Percentiles rank a stretch among this genome's conserved stretches.
Conservation (phyloP, 1,139 yeast genomes). For the Blastobotrys ciferrii region DNA sequence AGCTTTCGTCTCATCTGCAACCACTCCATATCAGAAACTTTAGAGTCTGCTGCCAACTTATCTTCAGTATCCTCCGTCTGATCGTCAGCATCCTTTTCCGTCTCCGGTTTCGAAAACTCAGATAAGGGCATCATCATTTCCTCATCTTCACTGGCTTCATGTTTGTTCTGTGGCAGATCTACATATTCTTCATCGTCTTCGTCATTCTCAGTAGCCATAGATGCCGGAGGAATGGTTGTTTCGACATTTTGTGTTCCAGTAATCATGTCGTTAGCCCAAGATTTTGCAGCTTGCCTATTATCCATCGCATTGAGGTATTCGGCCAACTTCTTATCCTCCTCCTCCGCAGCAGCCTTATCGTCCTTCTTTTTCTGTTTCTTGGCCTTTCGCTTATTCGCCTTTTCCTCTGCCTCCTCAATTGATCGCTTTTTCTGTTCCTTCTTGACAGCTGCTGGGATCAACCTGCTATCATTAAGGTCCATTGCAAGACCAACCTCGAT, state of each 20-base stretch:
- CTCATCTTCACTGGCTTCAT: constrained; percentile 27
- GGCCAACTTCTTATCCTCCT: constrained; percentile 60
- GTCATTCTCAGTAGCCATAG: constrained; percentile 18
- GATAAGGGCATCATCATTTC: constrained; percentile 21
- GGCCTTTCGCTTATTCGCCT: constrained; percentile 41
- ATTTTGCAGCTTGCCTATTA: constrained; percentile 59
- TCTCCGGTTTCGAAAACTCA: constrained; percentile 16
- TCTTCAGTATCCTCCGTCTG: not conserved
- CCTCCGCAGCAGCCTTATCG: constrained; percentile 14
- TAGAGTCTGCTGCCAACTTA: constrained; percentile 20
- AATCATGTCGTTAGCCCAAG: constrained; percentile 72
- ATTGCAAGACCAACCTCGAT: constrained; percentile 81
- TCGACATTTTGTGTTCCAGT: constrained; percentile 26
- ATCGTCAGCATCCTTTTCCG: constrained; percentile 16
- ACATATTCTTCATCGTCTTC: constrained; percentile 34
- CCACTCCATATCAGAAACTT: constrained; percentile 85
- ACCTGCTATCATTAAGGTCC: constrained; percentile 78
- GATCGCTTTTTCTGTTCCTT: constrained; percentile 46
- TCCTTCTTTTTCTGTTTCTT: constrained; percentile 44
- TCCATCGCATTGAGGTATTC: constrained; percentile 85
- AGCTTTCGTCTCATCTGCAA: constrained; percentile 71
- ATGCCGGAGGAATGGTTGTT: constrained; percentile 12
- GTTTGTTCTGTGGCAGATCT: constrained; percentile 27
- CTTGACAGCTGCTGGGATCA: constrained; percentile 62
- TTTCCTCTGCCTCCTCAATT: constrained; percentile 26